These are phyloP conservation scores for Salix exigua DNA, from an alignment of 345 rosid genomes.

Conservation along the genomic window DNA sequence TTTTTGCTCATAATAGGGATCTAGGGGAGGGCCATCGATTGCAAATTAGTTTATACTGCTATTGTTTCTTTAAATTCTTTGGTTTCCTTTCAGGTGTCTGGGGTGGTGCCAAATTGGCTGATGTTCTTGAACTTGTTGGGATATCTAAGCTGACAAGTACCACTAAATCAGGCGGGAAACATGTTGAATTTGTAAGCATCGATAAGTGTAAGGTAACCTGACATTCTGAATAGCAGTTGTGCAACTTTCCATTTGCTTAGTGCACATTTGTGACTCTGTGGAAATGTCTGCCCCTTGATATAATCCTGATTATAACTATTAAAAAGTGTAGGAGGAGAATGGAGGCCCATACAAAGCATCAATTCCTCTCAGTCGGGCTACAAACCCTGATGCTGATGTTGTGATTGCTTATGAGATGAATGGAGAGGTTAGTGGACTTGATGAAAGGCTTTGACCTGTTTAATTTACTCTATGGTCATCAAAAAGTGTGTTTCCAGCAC, in stretches of 20 bases:
- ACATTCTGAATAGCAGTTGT: neutral
- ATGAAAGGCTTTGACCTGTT: neutral
- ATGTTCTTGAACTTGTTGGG: constrained; percentile 81
- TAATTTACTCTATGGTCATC: neutral
- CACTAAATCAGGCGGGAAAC: constrained; percentile 67
- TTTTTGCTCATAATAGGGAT: neutral
- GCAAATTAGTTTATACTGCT: neutral
- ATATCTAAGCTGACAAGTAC: constrained; percentile 51
- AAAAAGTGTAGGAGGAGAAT: constrained; percentile 72
- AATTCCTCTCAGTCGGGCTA: constrained; percentile 76
- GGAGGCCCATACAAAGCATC: constrained; percentile 99
- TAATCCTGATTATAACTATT: neutral
- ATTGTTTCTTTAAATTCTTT: constrained; percentile 9
- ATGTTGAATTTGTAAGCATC: constrained; percentile 93
- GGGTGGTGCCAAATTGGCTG: constrained; percentile 82
- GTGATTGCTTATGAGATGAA: constrained; percentile 98
- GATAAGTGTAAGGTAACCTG: constrained; percentile 80
- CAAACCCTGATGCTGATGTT: constrained; percentile 92
- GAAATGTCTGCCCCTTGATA: neutral
- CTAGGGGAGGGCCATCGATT: neutral
- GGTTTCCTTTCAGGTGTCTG: constrained; percentile 61
- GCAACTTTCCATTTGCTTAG: neutral
- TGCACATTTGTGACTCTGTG: neutral
- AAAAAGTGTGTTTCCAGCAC: neutral
- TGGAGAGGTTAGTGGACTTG: constrained; percentile 61